phyloP scores from a whole-genome alignment of 2,329 filamentous ascomycete genomes.

The Calycina marina region DNA sequence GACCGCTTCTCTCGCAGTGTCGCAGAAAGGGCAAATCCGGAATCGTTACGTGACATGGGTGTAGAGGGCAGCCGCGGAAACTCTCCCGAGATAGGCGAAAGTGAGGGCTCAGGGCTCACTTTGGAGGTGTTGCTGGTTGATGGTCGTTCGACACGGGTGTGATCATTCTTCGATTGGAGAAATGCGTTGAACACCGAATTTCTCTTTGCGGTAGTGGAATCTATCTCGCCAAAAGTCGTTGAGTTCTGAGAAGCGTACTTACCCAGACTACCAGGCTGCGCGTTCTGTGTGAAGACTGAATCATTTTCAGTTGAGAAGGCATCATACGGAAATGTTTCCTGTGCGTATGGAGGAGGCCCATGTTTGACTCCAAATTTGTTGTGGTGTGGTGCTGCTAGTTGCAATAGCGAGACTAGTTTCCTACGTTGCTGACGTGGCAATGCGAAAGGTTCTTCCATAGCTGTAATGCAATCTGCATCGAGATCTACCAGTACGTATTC shows the following conservation, averaged over 20 bases:
- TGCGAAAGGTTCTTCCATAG: conserved; percentile 60
- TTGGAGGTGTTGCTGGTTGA: conserved; percentile 54
- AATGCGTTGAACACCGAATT: conserved; percentile 85
- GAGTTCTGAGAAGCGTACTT: conserved; percentile 87
- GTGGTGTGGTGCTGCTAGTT: conserved; percentile 81
- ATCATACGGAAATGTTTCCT: conserved; percentile 85
- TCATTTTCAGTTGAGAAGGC: conserved; percentile 79
- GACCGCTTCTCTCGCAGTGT: conserved; percentile 90
- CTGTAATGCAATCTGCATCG: conserved; percentile 80
- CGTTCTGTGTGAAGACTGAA: conserved; percentile 59
- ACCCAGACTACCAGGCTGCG: conserved; percentile 57
- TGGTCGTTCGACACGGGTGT: conserved; percentile 56
- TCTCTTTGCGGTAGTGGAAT: conserved; percentile 29
- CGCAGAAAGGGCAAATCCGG: conserved; percentile 72
- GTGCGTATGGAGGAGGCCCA: conserved; percentile 84
- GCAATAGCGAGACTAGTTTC: conserved; percentile 77
- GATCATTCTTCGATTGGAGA: conserved; percentile 56
- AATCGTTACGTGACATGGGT: conserved; percentile 78
- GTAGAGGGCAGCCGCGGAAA: conserved; percentile 66
- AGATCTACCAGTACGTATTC: conserved; percentile 93
- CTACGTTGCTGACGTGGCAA: conserved; percentile 79
- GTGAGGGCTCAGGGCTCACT: conserved; percentile 46
- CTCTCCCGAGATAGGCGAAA: conserved; percentile 63
- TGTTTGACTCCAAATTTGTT: conserved; percentile 70
- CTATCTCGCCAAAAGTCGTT: conserved; percentile 60